phyloP scores from a whole-genome alignment of 179 eudicot species.

The Drosera spatulata region DNA sequence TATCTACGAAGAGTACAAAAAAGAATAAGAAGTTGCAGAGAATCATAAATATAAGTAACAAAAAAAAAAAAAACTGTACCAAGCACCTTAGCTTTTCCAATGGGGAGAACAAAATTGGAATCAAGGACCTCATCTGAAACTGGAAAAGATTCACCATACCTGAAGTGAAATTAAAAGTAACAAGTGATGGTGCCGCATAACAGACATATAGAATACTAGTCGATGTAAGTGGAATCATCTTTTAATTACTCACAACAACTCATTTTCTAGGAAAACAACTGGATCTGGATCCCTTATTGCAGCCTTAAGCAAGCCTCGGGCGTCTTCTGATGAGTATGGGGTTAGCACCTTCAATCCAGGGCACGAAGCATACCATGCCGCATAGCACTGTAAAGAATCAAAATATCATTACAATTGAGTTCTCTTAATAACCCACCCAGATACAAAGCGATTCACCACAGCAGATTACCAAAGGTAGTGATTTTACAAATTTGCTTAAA shows the following conservation, averaged over 20 bases:
- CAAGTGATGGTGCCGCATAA: neutral
- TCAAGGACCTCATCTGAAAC: conserved; percentile 79
- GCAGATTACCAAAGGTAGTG: too few species aligned
- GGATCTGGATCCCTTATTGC: conserved; percentile 98
- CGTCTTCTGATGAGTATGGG: conserved; percentile 94
- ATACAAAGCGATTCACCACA: neutral
- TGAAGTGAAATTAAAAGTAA: conserved; percentile 12
- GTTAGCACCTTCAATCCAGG: conserved; percentile 85
- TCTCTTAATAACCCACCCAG: neutral
- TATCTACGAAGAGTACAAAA: conserved; percentile 26
- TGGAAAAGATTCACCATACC: conserved; percentile 91
- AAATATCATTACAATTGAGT: neutral
- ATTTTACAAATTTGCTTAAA: too few species aligned
- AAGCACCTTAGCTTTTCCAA: conserved; percentile 84
- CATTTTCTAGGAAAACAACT: conserved; percentile 89
- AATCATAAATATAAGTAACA: neutral
- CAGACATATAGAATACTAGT: too few species aligned
- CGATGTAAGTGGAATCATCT: neutral
- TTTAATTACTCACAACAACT: conserved; percentile 55
- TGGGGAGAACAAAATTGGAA: conserved; percentile 72
- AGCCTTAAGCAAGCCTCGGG: conserved; percentile 94
- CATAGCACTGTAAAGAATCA: conserved; percentile 66
- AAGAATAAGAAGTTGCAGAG: too few species aligned
- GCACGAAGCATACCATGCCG: conserved; percentile 77
- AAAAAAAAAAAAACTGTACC: too few species aligned